Evolutionary conservation across 768 basidiomycete species (phyloP), one percentile per base, ranked within the genome.

Genomic region (Amanita subjunquillea): DNA sequence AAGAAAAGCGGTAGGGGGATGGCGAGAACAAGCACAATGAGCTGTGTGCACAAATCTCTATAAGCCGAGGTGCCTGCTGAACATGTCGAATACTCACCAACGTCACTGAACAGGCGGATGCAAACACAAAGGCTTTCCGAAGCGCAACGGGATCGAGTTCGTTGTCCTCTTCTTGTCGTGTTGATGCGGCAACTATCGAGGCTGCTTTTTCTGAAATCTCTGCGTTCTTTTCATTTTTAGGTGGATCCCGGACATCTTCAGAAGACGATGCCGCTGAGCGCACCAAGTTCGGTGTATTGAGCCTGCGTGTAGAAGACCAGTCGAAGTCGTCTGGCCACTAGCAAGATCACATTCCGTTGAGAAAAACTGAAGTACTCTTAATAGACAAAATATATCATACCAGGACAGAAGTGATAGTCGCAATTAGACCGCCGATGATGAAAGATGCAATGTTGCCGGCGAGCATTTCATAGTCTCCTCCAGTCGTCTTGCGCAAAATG

Each of bases 1-100:
- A 87, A 88, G 74, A 95, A 95, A 6, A 94, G 72, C 2, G 91
- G 91, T 1, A 96, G 67, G 0, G 92, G 94, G 50, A 96, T 80
- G 51, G 91, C 50, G 58, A 91, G 67, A 58, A 90, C 74, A 60
- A 90, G 68, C 4, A 89, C 61, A 27, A 85, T 44, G 48, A 79
- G 73, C 84, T 80, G 10, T 45, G 13, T 50, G 23, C 7, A 40
- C 23, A 29, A 20, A 46, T 55, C 37, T 57, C 49, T 42, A 22
- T 39, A 48, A 30, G 10, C 2, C 15, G 5, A 8, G 6, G 9
- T n/a, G 9, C n/a, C 17, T 29, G 4, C 25, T 6, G 8, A 27
- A 6, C 6, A 6, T 25, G 23, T 2, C 3, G 6, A 51, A 6
- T 22, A 62, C 80, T 37, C 55, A 89, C 87, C 58, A 91, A 68